A percentile compares a stretch with the other conserved stretches of the same genome.
Evolutionary conservation across 2,329 filamentous ascomycete species (phyloP).

Genomic region (Thielaviopsis ethacetica): DNA sequence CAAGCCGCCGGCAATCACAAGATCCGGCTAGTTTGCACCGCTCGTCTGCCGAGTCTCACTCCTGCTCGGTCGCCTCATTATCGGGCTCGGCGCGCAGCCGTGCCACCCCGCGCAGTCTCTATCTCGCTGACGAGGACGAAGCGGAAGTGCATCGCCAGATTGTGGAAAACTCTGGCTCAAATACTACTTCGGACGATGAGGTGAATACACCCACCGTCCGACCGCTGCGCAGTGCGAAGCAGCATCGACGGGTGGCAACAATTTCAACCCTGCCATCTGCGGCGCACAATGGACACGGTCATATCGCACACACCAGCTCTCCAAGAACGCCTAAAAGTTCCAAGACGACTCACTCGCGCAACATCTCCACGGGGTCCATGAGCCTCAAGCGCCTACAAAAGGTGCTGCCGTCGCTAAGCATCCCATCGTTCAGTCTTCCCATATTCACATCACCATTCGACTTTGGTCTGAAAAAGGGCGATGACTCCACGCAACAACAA

Average conservation of each 20-base stretch:
- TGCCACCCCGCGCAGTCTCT: neutral
- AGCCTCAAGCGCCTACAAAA: neutral
- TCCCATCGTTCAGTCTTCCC: conserved; percentile 4
- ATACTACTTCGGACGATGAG: neutral
- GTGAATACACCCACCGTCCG: neutral
- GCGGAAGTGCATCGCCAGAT: neutral
- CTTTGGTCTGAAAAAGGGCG: neutral
- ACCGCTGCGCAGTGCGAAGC: neutral
- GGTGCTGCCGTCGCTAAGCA: conserved; percentile 2
- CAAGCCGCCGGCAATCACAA: neutral
- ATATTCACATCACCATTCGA: conserved; percentile 7
- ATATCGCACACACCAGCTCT: neutral
- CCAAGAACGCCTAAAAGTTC: neutral
- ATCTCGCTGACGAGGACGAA: neutral
- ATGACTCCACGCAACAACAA: neutral
- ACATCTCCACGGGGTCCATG: conserved; percentile 1
- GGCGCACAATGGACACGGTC: neutral
- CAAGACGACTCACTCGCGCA: neutral
- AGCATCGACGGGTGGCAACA: neutral
- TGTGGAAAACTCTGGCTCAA: neutral
- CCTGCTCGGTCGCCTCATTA: neutral
- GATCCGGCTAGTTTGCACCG: neutral
- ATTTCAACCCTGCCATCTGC: neutral
- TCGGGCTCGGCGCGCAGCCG: neutral
- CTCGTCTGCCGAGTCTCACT: neutral